Base-by-base conservation (phyloP, 2,329 filamentous ascomycete species). In the Mycocentrospora acerina region DNA sequence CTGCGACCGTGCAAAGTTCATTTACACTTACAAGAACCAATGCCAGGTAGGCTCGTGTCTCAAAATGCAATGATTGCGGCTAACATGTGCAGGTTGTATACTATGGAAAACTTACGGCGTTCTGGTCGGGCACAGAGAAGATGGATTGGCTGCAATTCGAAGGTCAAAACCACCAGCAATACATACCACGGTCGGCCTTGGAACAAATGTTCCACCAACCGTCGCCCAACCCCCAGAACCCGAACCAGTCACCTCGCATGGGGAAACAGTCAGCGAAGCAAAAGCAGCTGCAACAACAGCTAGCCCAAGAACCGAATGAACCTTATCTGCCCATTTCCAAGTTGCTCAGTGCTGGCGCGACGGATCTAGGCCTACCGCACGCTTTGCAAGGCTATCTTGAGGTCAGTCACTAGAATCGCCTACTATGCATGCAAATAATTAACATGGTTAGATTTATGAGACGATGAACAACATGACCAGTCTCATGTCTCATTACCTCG, bases 11-110 rank as follows among this genome's bases (percentile, higher is more conserved):
- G 83, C 89, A 17, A 93, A 82, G 57, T 81, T 97, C 40, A 85
- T 93, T 4, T 94, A 95, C 63, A 94, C 88, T 80, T 96, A 91
- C 59, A 81, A 86, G 35, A 88, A 86, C 46, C 86, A 85, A 35
- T 86, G 85, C 44, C 89, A 93, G 62, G 87, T 91, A 75, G 68
- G 81, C 19, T 22, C 9, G 9, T 22, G 85, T 93, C 4, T 94
- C 95, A 63, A 94, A 88, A 81, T 95, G 91, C 59, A 81, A 86
- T 34, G 88, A 86, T 46, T 86, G 85, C 35, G 86, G 85, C 44
- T 89, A 93, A 62, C 86, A 91, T 75, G 68, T 81, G 4, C 48
- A 91, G 84, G 75, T 94, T 26, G 82, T 94, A 33, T 83, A 86
- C 8, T 81, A 75, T n/a, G 91, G 91, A 29, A 82, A 77, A 4